phyloP scores from a whole-genome alignment of 768 basidiomycete genomes.

The Gautieria morchelliformis region DNA sequence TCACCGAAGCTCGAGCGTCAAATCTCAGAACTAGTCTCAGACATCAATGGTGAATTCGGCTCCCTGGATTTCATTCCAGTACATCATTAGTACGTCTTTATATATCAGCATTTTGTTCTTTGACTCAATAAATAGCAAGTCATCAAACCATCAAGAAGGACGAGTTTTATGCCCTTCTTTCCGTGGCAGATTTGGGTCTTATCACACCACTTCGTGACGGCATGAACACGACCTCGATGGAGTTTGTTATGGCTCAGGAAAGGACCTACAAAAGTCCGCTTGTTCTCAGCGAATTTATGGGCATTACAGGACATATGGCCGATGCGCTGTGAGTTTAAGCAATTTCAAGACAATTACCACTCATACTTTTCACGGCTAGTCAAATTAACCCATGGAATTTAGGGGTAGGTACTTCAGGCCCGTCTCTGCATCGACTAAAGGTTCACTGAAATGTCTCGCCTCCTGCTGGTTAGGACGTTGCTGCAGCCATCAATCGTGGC shows the following conservation, averaged over 20 bases:
- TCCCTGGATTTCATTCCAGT: slow-evolving; percentile 92
- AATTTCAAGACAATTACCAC: not conserved
- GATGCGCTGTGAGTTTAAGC: slow-evolving; percentile 46
- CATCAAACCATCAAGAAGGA: slow-evolving; percentile 97
- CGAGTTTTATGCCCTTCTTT: slow-evolving; percentile 92
- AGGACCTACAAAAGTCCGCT: slow-evolving; percentile 75
- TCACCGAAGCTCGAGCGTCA: slow-evolving; percentile 89
- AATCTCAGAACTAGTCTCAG: slow-evolving; percentile 87
- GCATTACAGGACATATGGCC: slow-evolving; percentile 86
- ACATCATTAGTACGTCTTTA: slow-evolving; percentile 80
- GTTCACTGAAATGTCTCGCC: not conserved
- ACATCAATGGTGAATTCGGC: slow-evolving; percentile 94
- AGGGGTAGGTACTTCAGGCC: slow-evolving; percentile 41
- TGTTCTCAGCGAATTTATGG: slow-evolving; percentile 96
- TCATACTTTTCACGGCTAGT: not conserved
- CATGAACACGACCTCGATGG: slow-evolving; percentile 99
- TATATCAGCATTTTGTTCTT: not conserved
- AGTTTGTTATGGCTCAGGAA: slow-evolving; percentile 92
- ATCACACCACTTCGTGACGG: slow-evolving; percentile 95
- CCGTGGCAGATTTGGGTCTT: slow-evolving; percentile 87
- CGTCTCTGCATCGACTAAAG: not conserved
- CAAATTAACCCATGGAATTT: slow-evolving; percentile 97
- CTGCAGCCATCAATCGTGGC: slow-evolving; percentile 83
- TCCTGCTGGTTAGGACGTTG: slow-evolving; percentile 50
- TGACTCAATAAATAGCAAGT: slow-evolving; percentile 29